Percentiles rank a stretch among this genome's conserved stretches.
Evolutionary conservation across 371 early-diverging fungal species (phyloP).

Genomic region (Apophysomyces sp.): DNA sequence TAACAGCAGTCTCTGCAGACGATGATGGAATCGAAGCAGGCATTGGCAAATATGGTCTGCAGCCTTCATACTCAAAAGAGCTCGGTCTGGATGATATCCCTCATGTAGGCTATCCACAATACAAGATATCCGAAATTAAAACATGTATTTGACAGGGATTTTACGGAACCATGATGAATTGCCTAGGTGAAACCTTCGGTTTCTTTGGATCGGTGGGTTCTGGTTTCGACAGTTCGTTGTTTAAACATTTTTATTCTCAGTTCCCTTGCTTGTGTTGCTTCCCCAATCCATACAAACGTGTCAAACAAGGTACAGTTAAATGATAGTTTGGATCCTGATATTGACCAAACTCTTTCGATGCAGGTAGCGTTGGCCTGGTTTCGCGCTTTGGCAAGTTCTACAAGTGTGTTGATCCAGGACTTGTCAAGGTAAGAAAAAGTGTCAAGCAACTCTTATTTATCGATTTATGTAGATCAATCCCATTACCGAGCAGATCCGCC

Average conservation of each 20-base stretch:
- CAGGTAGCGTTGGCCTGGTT: slow-evolving; percentile 74
- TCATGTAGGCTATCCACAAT: slow-evolving; percentile 14
- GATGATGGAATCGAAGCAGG: slow-evolving; percentile 13
- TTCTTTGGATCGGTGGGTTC: slow-evolving; percentile 51
- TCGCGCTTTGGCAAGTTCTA: too few species aligned
- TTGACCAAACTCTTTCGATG: background rate
- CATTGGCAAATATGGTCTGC: slow-evolving; percentile 28
- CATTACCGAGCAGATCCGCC: slow-evolving; percentile 61
- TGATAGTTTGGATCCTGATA: background rate
- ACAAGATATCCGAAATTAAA: slow-evolving; percentile 6
- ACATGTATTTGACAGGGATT: slow-evolving; percentile 24
- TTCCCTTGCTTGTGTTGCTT: slow-evolving; percentile 57
- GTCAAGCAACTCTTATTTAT: background rate
- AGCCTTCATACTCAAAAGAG: slow-evolving; percentile 33
- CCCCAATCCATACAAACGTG: slow-evolving; percentile 76
- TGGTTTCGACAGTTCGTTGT: background rate
- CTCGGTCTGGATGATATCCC: slow-evolving; percentile 21
- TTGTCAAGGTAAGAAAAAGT: slow-evolving; percentile 46
- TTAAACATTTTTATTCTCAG: slow-evolving; percentile 5
- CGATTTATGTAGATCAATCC: slow-evolving; percentile 59
- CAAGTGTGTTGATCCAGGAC: too few species aligned
- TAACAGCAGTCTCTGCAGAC: slow-evolving; percentile 5
- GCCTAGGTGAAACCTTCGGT: slow-evolving; percentile 44
- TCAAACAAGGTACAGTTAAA: slow-evolving; percentile 51
- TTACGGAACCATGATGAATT: slow-evolving; percentile 48